Evolutionary conservation across 108 stramenopile genomes (phyloP).

Genomic region (Cyclotella atomus): DNA sequence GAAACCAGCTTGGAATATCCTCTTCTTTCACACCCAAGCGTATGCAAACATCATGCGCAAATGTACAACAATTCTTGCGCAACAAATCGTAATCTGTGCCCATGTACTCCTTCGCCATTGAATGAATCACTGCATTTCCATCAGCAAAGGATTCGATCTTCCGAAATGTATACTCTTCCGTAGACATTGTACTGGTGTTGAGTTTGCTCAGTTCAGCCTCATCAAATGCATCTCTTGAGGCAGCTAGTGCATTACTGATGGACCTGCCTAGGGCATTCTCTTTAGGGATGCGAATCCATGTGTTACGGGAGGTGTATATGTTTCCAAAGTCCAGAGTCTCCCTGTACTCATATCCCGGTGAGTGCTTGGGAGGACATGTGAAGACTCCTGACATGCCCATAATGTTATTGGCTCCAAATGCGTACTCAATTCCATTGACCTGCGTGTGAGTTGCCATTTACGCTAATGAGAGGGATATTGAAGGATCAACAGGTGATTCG

Average conservation of each 20-base stretch:
- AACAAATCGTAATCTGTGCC: constrained; percentile 81
- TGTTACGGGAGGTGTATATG: constrained; percentile 41
- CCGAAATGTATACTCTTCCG: constrained; percentile 32
- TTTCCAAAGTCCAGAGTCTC: constrained; percentile 77
- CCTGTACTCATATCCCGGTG: constrained; percentile 79
- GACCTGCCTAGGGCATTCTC: constrained; percentile 6
- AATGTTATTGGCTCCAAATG: constrained; percentile 73
- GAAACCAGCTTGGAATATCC: constrained; percentile 86
- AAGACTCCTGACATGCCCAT: constrained; percentile 78
- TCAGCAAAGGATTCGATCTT: constrained; percentile 59
- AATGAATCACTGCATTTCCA: constrained; percentile 61
- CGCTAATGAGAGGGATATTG: too few species aligned
- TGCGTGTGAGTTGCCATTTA: neutral
- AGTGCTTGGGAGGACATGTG: constrained; percentile 72
- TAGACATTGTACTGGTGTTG: neutral
- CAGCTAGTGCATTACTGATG: neutral
- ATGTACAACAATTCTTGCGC: constrained; percentile 86
- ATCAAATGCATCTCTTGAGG: constrained; percentile 17
- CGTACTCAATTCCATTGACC: constrained; percentile 83
- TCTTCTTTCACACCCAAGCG: constrained; percentile 72
- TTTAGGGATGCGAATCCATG: constrained; percentile 49
- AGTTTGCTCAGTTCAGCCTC: neutral
- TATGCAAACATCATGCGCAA: constrained; percentile 78
- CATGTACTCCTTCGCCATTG: constrained; percentile 77
- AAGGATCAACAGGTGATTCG: too few species aligned